These are phyloP conservation scores for Mucor mucedo DNA, from an alignment of 371 early-diverging fungal genomes.

Conservation along the genomic window DNA sequence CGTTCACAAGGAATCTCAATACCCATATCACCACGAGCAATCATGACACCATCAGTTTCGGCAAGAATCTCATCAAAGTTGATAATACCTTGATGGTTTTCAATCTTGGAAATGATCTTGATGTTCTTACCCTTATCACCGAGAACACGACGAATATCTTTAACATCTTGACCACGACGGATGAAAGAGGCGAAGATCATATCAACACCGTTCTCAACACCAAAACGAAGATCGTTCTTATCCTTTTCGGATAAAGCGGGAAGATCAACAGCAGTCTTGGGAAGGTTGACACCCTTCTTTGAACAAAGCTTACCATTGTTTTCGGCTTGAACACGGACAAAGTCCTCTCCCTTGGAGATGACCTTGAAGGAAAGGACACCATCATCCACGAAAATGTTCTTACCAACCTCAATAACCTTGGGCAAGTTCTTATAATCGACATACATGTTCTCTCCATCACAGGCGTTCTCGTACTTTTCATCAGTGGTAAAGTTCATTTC, in stretches of 20 bases:
- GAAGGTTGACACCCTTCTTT: conserved; percentile 88
- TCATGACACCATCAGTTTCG: conserved; percentile 98
- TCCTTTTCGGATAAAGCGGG: conserved; percentile 94
- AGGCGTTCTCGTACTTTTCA: conserved; percentile 60
- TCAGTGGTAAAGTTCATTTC: conserved; percentile 82
- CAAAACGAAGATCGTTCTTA: conserved; percentile 86
- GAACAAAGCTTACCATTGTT: conserved; percentile 74
- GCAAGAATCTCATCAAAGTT: conserved; percentile 95
- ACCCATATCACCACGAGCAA: conserved; percentile 97
- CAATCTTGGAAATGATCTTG: conserved; percentile 94
- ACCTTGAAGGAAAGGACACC: conserved; percentile 83
- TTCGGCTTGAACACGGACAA: conserved; percentile 70
- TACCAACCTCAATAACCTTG: conserved; percentile 76
- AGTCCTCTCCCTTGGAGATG: conserved; percentile 61
- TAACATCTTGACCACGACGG: conserved; percentile 86
- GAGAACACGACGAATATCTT: conserved; percentile 79
- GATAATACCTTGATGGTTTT: conserved; percentile 86
- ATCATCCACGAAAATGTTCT: conserved; percentile 84
- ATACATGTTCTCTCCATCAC: conserved; percentile 76
- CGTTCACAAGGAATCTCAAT: conserved; percentile 93
- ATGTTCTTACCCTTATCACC: conserved; percentile 79
- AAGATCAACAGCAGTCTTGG: conserved; percentile 79
- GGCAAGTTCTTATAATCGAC: conserved; percentile 88
- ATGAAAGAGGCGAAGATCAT: conserved; percentile 97
- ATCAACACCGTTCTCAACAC: conserved; percentile 90